Evolutionary conservation across 1,139 yeast genomes (phyloP).

Genomic region (Sugiyamaella castrensis): DNA sequence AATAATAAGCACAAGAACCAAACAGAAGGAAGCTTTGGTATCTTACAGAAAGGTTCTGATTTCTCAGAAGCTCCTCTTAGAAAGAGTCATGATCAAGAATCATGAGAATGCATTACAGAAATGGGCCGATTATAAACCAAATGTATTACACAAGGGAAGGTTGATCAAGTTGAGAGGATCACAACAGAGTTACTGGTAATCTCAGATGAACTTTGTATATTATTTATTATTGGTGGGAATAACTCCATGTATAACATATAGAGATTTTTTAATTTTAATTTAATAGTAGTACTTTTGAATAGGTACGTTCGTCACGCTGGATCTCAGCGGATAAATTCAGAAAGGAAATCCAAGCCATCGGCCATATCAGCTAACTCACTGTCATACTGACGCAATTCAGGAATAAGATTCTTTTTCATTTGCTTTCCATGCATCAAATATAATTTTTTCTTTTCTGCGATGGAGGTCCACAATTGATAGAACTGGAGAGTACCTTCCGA

Average conservation of each 20-base stretch:
- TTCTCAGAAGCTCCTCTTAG: conserved; percentile 8
- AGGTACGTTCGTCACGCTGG: too few species aligned
- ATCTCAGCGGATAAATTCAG: conserved; percentile 23
- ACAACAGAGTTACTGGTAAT: too few species aligned
- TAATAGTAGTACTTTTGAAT: too few species aligned
- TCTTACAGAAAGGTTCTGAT: conserved; percentile 11
- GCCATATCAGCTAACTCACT: conserved; percentile 53
- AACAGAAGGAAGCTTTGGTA: not conserved
- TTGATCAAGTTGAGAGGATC: not conserved
- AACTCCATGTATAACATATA: too few species aligned
- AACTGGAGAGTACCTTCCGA: conserved; percentile 53
- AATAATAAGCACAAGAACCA: not conserved
- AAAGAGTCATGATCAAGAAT: conserved; percentile 7
- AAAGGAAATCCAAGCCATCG: conserved; percentile 44
- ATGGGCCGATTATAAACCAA: conserved; percentile 14
- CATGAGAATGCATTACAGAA: conserved; percentile 2
- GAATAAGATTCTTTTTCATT: conserved; percentile 10
- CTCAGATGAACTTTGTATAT: too few species aligned
- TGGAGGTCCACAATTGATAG: conserved; percentile 58
- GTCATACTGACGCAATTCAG: conserved; percentile 42
- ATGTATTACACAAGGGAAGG: not conserved
- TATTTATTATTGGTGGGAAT: too few species aligned
- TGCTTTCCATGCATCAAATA: not conserved
- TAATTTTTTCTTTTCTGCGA: conserved; percentile 11
- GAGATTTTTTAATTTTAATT: too few species aligned